These are phyloP conservation scores for Linaria vulgaris DNA, from an alignment of 257 asterid genomes.

Conservation along the genomic window DNA sequence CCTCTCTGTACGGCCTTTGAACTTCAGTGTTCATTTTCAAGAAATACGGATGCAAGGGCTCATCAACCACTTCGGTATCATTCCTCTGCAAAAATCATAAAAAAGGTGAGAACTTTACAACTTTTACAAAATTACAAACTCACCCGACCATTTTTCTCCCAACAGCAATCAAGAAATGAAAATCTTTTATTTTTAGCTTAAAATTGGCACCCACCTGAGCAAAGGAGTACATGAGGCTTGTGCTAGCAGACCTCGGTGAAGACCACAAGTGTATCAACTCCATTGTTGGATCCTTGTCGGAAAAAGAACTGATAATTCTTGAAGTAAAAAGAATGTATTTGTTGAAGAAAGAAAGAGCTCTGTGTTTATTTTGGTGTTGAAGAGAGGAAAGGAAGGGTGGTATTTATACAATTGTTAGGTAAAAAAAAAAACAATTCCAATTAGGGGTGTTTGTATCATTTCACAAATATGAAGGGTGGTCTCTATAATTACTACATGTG, in stretches of 20 bases:
- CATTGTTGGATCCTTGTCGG: too few relatives aligned
- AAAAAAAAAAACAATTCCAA: too few relatives aligned
- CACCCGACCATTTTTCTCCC: too few relatives aligned
- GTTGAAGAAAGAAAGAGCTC: too few relatives aligned
- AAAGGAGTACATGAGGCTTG: constrained; percentile 51
- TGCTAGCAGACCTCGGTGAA: constrained; percentile 45
- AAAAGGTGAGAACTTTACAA: background rate
- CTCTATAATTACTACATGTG: too few relatives aligned
- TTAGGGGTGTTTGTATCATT: too few relatives aligned
- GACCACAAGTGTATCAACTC: constrained; percentile 51
- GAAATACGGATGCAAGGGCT: constrained; percentile 72
- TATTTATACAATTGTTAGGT: too few relatives aligned
- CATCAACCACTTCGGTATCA: constrained; percentile 81
- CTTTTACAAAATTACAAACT: background rate
- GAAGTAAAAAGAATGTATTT: too few relatives aligned
- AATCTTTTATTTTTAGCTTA: background rate
- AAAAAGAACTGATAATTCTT: too few relatives aligned
- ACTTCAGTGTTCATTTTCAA: constrained; percentile 52
- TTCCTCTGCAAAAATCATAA: constrained; percentile 56
- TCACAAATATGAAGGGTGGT: too few relatives aligned
- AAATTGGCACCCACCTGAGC: constrained; percentile 42
- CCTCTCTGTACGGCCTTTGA: constrained; percentile 67
- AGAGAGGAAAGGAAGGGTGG: too few relatives aligned
- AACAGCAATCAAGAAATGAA: background rate
- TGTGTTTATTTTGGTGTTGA: too few relatives aligned